These are phyloP conservation scores for Brassica rapa DNA, from an alignment of 345 rosid genomes.

Conservation along the genomic window DNA sequence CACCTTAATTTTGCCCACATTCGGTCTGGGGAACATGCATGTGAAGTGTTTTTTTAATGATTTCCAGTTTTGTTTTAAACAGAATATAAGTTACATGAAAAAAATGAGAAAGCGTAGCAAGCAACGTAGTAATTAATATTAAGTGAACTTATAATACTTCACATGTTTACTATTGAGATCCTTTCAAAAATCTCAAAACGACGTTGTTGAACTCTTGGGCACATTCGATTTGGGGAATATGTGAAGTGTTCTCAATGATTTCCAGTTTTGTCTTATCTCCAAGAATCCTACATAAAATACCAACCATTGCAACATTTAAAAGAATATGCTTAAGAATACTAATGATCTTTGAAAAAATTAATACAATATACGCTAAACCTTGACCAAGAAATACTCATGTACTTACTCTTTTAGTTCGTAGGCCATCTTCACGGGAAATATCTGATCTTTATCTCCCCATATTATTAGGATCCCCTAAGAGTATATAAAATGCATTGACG, in stretches of 20 bases:
- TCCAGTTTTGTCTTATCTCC: conserved; percentile 71
- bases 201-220: conserved; percentile 54
- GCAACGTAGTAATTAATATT: neutral
- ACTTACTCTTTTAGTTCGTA: conserved; percentile 66
- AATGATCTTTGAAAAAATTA: neutral
- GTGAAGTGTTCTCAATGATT: conserved; percentile 62
- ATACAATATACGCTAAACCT: neutral
- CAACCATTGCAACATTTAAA: neutral
- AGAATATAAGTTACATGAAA: neutral
- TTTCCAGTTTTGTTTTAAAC: conserved; percentile 55
- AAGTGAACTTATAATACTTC: neutral
- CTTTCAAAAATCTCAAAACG: conserved; percentile 52
- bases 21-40: conserved; percentile 68
- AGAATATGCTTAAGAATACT: neutral
- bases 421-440: conserved; percentile 84
- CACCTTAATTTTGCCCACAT: conserved; percentile 47
- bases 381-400: neutral
- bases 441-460: conserved; percentile 85
- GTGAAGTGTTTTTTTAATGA: conserved; percentile 57
- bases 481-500: neutral
- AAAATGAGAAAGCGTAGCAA: neutral
- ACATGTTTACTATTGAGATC: neutral
- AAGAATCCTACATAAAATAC: conserved; percentile 52
- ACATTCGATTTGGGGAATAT: conserved; percentile 76
- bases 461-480: conserved; percentile 67